These are phyloP conservation scores for Chlorella sp. DNA, from an alignment of 139 green algal species.

Conservation along the genomic window DNA sequence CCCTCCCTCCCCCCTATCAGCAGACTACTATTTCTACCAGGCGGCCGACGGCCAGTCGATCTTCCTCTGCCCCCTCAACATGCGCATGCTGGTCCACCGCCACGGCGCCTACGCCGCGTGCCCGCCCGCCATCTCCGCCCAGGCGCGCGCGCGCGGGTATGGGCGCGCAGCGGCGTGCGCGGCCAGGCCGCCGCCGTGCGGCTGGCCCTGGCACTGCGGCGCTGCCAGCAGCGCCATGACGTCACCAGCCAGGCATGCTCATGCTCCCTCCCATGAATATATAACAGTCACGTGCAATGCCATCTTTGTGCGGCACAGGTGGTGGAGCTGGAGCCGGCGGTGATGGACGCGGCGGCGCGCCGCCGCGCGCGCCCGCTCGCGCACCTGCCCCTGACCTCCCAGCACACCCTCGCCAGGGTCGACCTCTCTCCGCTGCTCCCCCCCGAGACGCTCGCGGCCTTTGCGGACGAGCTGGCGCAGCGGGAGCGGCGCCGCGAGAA, in stretches of 20 bases:
- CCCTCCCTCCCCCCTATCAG: too few species aligned
- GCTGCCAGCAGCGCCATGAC: too few species aligned
- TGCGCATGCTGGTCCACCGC: slow-evolving; percentile 61
- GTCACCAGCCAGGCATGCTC: too few species aligned
- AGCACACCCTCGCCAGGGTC: slow-evolving; percentile 60
- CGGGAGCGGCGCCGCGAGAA: slow-evolving; percentile 54
- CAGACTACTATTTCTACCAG: slow-evolving; percentile 63
- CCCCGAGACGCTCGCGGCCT: slow-evolving; percentile 60
- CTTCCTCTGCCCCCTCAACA: slow-evolving; percentile 78
- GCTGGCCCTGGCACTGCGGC: too few species aligned
- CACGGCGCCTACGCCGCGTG: slow-evolving; percentile 56
- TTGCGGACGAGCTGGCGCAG: slow-evolving; percentile 65
- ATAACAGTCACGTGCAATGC: too few species aligned
- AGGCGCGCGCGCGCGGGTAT: not conserved
- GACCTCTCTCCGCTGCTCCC: slow-evolving; percentile 55
- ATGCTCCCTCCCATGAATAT: too few species aligned
- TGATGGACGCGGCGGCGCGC: slow-evolving; percentile 55
- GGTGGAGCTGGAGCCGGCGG: slow-evolving; percentile 74
- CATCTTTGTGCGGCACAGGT: too few species aligned
- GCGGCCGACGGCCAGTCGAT: slow-evolving; percentile 71
- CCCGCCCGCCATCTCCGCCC: slow-evolving; percentile 50
- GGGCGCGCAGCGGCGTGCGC: too few species aligned
- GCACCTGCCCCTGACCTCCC: slow-evolving; percentile 67
- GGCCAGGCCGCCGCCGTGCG: too few species aligned
- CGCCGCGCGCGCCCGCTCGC: slow-evolving; percentile 58